Base-by-base conservation (phyloP, 257 asterid species). In the Verbena officinalis region DNA sequence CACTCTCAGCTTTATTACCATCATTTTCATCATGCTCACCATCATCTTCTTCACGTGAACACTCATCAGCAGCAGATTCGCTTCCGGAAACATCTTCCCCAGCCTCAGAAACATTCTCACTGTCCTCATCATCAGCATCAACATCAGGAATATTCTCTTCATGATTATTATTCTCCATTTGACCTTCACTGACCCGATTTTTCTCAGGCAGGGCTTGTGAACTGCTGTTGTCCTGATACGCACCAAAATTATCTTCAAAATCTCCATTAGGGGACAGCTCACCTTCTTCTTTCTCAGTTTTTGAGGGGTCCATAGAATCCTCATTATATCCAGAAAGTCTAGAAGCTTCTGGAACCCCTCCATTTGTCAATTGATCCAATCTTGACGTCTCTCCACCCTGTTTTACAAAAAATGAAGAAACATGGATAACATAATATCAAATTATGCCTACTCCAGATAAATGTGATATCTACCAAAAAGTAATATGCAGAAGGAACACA, bases 251-350 rank as follows among this genome's bases (percentile, higher is more conserved):
- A 65, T 88, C 97, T 75, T 83, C 97, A 75, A 78, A 86, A 77
- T 90, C 93, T 42, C 87, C 87, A 65, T 61, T 82, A 15, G 96
- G 95, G 45, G 98, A 94, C 62, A 88, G 81, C 70, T 88, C 97
- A 24, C 93, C 96, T 80, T 86, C 98, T 80, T 91, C 99, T 77
- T 94, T 94, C 85, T 94, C 99, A 61, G 50, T 82, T 77, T 86
- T 88, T 42, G 84, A 52, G 62, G 86, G 90, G 82, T 86, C 91
- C 55, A 69, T 74, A 39, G 74, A 67, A 46, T 69, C 86, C 63
- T 68, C 88, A 60, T 70, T 77, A 59, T 60, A 72, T 72, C 83
- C 85, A 59, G 77, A 74, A 27, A 27, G 54, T 67, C 72, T 77
- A 20, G 86, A 77, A 56, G 84, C 83, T 69, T 74, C 94, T 46